Conservation (phyloP, 2,329 filamentous ascomycete genomes). For the Botryotinia narcissicola region DNA sequence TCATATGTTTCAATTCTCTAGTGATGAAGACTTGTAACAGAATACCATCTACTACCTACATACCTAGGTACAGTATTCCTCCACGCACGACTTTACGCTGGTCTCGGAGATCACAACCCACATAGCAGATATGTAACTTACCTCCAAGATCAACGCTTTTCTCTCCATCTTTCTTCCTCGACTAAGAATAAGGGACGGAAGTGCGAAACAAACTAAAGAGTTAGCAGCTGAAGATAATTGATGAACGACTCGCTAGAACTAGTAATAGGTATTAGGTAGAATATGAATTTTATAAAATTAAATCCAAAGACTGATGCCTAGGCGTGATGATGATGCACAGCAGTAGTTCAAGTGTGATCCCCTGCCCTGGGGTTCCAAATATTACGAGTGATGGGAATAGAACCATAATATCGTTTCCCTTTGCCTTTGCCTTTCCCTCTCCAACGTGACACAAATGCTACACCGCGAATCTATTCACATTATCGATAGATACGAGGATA, state of each 20-base stretch:
- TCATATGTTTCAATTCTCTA: neutral
- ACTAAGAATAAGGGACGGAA: neutral
- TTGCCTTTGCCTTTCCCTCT: no score
- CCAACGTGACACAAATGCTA: neutral
- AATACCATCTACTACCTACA: neutral
- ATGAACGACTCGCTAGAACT: neutral
- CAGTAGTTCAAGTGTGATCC: neutral
- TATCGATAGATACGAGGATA: neutral
- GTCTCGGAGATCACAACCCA: neutral
- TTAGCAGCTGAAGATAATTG: neutral
- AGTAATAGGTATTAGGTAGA: no score
- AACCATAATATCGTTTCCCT: neutral
- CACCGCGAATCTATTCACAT: neutral
- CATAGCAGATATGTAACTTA: neutral
- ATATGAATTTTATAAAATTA: no score
- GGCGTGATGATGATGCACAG: slow-evolving; percentile 4
- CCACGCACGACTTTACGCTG: neutral
- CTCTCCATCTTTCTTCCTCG: neutral
- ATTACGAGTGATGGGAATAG: neutral
- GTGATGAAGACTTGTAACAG: neutral
- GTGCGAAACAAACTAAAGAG: neutral
- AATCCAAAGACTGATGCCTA: neutral
- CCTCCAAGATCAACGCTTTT: neutral
- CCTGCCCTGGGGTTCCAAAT: neutral
- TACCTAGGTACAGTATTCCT: neutral